A percentile compares a stretch with the other conserved stretches of the same genome.
These are phyloP conservation scores for Globisporangium nodosum DNA, from an alignment of 352 stramenopile genomes.

Conservation along the genomic window DNA sequence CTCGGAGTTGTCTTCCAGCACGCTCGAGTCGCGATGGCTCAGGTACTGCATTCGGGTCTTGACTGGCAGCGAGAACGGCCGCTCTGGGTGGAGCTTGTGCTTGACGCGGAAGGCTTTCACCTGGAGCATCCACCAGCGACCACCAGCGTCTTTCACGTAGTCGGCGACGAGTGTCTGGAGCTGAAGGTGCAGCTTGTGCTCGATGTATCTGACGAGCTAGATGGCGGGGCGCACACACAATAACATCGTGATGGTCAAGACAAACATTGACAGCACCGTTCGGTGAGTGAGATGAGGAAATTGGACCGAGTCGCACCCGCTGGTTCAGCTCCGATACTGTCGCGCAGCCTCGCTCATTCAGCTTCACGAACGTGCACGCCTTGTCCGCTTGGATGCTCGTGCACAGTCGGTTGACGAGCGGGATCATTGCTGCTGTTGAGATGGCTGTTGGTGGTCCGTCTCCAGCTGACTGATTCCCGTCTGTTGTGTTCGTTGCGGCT, in stretches of 20 bases:
- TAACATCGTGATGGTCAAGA: background rate
- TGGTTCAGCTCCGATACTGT: conserved; percentile 63
- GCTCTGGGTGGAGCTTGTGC: conserved; percentile 24
- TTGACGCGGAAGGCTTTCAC: conserved; percentile 73
- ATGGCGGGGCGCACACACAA: background rate
- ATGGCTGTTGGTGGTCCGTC: conserved; percentile 8
- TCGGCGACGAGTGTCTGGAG: conserved; percentile 65
- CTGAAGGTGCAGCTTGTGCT: conserved; percentile 51
- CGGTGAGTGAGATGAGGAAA: no score
- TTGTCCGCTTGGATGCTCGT: conserved; percentile 63
- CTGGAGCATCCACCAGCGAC: conserved; percentile 74
- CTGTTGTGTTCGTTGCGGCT: background rate
- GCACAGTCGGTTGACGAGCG: conserved; percentile 48
- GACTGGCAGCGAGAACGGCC: conserved; percentile 32
- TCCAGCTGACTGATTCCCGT: conserved; percentile 6
- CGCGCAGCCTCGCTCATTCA: conserved; percentile 65
- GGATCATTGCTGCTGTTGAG: conserved; percentile 10
- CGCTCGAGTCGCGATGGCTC: conserved; percentile 55
- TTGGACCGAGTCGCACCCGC: conserved; percentile 27
- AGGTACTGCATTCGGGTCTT: conserved; percentile 45
- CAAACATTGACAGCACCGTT: background rate
- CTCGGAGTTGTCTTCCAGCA: conserved; percentile 53
- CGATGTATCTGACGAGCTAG: conserved; percentile 70
- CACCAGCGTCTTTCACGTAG: conserved; percentile 62
- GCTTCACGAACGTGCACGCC: conserved; percentile 71